Percentiles rank a stretch among this genome's conserved stretches.
Conservation (phyloP, 805 yeast genomes). For the Metschnikowia arizonensis region DNA sequence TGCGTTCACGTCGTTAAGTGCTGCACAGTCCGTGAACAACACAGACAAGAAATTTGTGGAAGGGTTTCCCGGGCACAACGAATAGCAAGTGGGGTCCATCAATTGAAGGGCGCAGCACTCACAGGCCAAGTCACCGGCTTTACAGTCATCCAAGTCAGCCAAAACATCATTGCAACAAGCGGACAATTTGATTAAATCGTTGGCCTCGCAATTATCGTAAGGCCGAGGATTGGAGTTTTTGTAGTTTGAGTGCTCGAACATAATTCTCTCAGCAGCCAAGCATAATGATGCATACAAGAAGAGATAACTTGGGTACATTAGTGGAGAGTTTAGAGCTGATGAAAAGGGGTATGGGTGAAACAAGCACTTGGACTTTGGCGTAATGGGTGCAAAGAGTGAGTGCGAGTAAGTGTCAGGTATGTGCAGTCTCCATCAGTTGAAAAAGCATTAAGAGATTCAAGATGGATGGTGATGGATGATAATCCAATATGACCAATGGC, state of each 20-base stretch:
- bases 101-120: conserved; percentile 55
- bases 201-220: conserved; percentile 38
- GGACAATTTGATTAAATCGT: conserved; percentile 40
- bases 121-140: conserved; percentile 52
- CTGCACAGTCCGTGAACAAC: conserved; percentile 42
- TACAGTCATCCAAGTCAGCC: conserved; percentile 45
- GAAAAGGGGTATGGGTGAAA: not conserved
- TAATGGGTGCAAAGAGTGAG: conserved; percentile 5
- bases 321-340: not conserved
- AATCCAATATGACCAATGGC: no score
- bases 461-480: no score
- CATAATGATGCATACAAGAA: not conserved
- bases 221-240: conserved; percentile 46
- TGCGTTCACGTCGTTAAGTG: conserved; percentile 47
- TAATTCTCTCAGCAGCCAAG: conserved; percentile 7
- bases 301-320: not conserved
- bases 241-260: conserved; percentile 37
- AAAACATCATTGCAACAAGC: conserved; percentile 46
- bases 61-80: conserved; percentile 47
- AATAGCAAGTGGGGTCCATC: conserved; percentile 43
- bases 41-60: conserved; percentile 45
- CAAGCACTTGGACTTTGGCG: not conserved
- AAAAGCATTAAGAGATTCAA: no score
- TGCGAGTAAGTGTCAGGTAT: not conserved
- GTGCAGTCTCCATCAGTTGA: conserved; percentile 3